Conservation (phyloP, 2,329 filamentous ascomycete genomes). For the Bipolaris bicolor region DNA sequence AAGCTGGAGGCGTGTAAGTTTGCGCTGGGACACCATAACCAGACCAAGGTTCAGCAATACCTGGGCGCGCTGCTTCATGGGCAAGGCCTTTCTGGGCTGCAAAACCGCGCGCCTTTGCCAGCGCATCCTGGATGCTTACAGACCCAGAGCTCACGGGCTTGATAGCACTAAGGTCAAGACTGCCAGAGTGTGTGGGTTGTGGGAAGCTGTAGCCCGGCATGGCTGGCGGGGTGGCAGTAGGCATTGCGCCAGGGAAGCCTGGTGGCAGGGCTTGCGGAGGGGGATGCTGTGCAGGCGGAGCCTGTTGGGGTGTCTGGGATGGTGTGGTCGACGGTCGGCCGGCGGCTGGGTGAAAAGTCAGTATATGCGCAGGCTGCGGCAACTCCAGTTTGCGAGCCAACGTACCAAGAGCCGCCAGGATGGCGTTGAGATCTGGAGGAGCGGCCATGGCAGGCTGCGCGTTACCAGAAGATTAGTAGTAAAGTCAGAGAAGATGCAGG, state of each 20-base stretch:
- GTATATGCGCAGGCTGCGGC: constrained; percentile 1
- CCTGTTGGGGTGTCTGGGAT: constrained; percentile 54
- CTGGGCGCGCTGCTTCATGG: constrained; percentile 53
- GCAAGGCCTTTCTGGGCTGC: constrained; percentile 78
- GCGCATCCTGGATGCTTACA: constrained; percentile 81
- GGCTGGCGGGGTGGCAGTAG: constrained; percentile 50
- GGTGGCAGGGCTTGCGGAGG: constrained; percentile 53
- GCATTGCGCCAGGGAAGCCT: constrained; percentile 53
- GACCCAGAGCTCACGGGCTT: constrained; percentile 80
- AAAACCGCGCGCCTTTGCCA: constrained; percentile 82
- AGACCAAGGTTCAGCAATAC: constrained; percentile 55
- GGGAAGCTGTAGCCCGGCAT: constrained; percentile 61
- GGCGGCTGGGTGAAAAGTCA: constrained; percentile 46
- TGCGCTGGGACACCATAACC: constrained; percentile 33
- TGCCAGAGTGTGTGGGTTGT: constrained; percentile 74
- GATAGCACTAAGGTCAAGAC: constrained; percentile 78
- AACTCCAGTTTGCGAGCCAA: background rate
- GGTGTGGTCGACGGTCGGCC: constrained; percentile 56
- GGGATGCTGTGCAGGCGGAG: constrained; percentile 48
- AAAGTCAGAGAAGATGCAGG: constrained; percentile 1
- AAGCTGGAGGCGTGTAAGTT: constrained; percentile 46
- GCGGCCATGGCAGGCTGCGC: constrained; percentile 39
- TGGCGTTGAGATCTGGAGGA: constrained; percentile 48
- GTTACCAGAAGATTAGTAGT: constrained; percentile 5
- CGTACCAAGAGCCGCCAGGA: constrained; percentile 49